Percentiles rank a stretch among this genome's conserved stretches.
Conservation (phyloP, 208 protist species). For the Trypanosoma theileri region DNA sequence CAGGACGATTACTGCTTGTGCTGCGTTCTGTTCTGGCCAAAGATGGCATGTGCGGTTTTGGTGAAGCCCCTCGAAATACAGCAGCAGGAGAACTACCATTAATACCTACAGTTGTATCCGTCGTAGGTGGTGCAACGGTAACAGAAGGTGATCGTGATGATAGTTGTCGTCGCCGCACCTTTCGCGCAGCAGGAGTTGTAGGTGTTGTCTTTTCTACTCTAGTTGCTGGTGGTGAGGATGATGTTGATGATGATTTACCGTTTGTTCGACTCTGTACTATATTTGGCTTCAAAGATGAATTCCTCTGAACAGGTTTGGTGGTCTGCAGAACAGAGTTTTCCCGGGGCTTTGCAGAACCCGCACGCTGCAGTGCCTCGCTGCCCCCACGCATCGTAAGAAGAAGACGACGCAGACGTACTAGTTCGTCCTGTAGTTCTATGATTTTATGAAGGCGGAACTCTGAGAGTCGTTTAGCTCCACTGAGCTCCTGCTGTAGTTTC, state of each 20-base stretch:
- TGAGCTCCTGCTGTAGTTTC: constrained; percentile 13
- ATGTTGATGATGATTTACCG: background rate
- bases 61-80: background rate
- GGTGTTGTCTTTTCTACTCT: background rate
- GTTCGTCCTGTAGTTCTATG: constrained; percentile 23
- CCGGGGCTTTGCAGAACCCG: background rate
- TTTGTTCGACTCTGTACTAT: too few species aligned
- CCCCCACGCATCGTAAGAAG: constrained; percentile 16
- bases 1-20: background rate
- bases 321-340: background rate
- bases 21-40: background rate
- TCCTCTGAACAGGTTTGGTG: background rate
- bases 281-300: background rate
- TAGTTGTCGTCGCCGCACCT: background rate
- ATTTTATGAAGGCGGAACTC: constrained; percentile 29
- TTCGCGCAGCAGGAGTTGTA: background rate
- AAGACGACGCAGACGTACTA: constrained; percentile 17
- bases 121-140: background rate
- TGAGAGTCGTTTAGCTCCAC: constrained; percentile 16
- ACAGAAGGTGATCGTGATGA: background rate
- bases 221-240: background rate
- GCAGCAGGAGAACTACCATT: background rate
- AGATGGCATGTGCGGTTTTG: background rate
- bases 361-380: constrained; percentile 6
- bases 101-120: background rate